Evolutionary conservation across 2,329 filamentous ascomycete genomes (phyloP).

Genomic region (Phoma herbarum): DNA sequence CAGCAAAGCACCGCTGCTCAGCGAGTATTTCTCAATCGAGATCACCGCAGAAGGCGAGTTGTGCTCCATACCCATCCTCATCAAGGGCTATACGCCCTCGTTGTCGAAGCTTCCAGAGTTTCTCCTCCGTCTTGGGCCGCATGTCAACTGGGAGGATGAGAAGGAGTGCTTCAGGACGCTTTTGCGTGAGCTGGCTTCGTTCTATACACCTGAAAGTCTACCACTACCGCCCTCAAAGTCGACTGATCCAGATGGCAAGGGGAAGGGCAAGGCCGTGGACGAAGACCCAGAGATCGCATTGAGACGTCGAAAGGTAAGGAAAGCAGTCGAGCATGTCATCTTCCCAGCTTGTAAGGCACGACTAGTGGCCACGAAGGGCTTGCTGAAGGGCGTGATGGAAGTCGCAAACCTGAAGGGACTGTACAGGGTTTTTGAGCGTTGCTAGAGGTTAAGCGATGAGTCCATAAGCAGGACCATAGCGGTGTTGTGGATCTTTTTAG

Average conservation of each 20-base stretch:
- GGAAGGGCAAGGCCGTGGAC: conserved; percentile 30
- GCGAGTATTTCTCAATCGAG: conserved; percentile 90
- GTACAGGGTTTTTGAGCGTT: conserved; percentile 94
- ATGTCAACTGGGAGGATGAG: conserved; percentile 87
- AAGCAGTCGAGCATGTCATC: conserved; percentile 82
- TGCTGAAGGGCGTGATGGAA: conserved; percentile 83
- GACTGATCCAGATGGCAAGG: conserved; percentile 54
- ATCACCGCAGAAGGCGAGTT: conserved; percentile 81
- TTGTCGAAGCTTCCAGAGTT: conserved; percentile 89
- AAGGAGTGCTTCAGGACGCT: conserved; percentile 86
- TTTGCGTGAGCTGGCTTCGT: conserved; percentile 83
- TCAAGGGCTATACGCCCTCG: conserved; percentile 88
- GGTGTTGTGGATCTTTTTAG: not conserved
- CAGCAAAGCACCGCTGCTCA: conserved; percentile 81
- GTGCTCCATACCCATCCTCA: conserved; percentile 78
- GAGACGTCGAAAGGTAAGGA: conserved; percentile 73
- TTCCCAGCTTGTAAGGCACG: conserved; percentile 89
- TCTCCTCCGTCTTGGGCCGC: conserved; percentile 84
- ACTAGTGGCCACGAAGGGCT: conserved; percentile 79
- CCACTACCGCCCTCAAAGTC: conserved; percentile 58
- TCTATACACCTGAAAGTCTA: conserved; percentile 88
- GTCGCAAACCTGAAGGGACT: conserved; percentile 91
- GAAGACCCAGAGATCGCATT: conserved; percentile 54
- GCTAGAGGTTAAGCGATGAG: conserved; percentile 57
- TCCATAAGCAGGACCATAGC: not conserved